Percentiles rank a stretch among this genome's conserved stretches.
These are phyloP conservation scores for Mycosphaerelloides madeirae DNA, from an alignment of 2,329 filamentous ascomycete species.

Conservation along the genomic window DNA sequence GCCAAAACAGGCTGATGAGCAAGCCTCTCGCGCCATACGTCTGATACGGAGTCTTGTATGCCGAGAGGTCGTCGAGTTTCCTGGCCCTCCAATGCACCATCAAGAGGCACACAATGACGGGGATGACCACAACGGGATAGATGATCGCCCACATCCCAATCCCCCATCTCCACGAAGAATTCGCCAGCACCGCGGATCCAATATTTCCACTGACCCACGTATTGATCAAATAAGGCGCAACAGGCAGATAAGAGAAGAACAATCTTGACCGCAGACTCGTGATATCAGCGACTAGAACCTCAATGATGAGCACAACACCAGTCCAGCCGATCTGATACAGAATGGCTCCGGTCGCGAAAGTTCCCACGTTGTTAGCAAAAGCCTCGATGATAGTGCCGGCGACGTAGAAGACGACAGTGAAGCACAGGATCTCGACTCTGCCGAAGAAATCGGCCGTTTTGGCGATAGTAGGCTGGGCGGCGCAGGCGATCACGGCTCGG, in stretches of 20 bases:
- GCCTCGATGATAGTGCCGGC: constrained; percentile 32
- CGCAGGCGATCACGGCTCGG: constrained; percentile 56
- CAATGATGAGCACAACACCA: constrained; percentile 55
- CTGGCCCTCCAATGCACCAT: constrained; percentile 51
- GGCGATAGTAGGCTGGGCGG: constrained; percentile 50
- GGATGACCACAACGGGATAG: constrained; percentile 53
- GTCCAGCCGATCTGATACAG: constrained; percentile 63
- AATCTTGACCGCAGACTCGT: constrained; percentile 60
- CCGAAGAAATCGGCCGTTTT: constrained; percentile 49
- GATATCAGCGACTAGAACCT: constrained; percentile 61
- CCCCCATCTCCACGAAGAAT: constrained; percentile 58
- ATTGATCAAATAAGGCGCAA: constrained; percentile 55
- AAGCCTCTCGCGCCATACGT: constrained; percentile 33
- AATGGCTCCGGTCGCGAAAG: constrained; percentile 50
- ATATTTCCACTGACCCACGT: constrained; percentile 61
- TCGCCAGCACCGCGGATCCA: constrained; percentile 46
- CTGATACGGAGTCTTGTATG: constrained; percentile 43
- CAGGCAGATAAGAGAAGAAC: constrained; percentile 62
- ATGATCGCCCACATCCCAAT: constrained; percentile 62
- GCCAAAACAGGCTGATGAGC: constrained; percentile 46
- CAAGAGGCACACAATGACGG: constrained; percentile 50
- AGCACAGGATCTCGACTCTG: not conserved
- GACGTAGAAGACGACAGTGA: not conserved
- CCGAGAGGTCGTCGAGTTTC: constrained; percentile 45
- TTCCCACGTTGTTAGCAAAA: constrained; percentile 50